Percentiles rank a stretch among this genome's conserved stretches.
These are phyloP conservation scores for Inga laurina DNA, from an alignment of 306 rosid species.

Conservation along the genomic window DNA sequence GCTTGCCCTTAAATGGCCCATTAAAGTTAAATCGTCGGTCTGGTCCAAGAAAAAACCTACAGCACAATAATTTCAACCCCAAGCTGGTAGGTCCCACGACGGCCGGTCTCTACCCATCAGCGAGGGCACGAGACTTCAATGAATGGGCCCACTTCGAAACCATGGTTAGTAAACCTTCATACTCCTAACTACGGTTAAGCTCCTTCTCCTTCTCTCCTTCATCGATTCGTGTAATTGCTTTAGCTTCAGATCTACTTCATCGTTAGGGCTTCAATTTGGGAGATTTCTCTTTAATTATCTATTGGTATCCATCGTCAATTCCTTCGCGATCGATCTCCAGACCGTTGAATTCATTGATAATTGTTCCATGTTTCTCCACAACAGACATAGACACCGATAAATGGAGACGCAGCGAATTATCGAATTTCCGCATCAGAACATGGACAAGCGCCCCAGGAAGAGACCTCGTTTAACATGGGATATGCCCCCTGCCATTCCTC, in stretches of 20 bases:
- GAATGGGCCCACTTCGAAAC: conserved; percentile 27
- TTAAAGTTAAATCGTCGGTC: neutral
- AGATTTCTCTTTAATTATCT: neutral
- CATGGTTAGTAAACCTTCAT: conserved; percentile 31
- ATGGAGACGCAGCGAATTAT: conserved; percentile 80
- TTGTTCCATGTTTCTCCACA: conserved; percentile 3
- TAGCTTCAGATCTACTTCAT: conserved; percentile 41
- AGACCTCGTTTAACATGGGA: conserved; percentile 82
- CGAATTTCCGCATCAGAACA: conserved; percentile 67
- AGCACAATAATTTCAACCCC: neutral
- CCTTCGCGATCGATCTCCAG: conserved; percentile 5
- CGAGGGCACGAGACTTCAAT: neutral
- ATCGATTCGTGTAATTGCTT: neutral
- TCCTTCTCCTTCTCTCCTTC: conserved; percentile 1
- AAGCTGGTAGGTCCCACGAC: neutral
- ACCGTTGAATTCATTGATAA: conserved; percentile 11
- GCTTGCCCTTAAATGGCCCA: neutral
- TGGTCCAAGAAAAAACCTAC: neutral
- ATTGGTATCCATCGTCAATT: neutral
- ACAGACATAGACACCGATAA: conserved; percentile 28
- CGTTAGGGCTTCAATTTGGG: conserved; percentile 45
- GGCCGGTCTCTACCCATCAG: neutral
- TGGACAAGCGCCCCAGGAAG: conserved; percentile 83
- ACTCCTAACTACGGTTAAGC: conserved; percentile 51
- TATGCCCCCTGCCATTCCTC: conserved; percentile 62